phyloP scores from a whole-genome alignment of 208 protist species.

The Naegleria lovaniensis region DNA sequence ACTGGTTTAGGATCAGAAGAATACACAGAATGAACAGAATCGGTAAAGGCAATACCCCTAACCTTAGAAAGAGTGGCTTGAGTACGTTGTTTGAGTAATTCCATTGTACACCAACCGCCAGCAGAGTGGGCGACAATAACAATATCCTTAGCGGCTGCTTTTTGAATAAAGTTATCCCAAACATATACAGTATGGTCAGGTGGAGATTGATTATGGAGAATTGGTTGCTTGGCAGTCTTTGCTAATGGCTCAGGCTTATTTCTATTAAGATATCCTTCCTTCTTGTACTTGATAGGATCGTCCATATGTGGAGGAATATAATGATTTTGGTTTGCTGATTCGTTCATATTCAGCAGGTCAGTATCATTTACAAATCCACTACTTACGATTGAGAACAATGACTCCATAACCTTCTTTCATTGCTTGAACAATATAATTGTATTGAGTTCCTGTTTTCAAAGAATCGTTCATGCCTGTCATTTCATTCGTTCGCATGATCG shows the following conservation, averaged over 20 bases:
- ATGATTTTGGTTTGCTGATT: background rate
- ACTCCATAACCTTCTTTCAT: constrained; percentile 9
- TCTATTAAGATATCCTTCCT: background rate
- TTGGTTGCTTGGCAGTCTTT: background rate
- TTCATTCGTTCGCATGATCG: too few relatives aligned
- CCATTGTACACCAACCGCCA: background rate
- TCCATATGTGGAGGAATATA: background rate
- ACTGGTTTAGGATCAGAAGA: background rate
- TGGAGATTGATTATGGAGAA: background rate
- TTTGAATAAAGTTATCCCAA: background rate
- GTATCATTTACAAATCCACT: background rate
- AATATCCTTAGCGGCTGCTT: background rate
- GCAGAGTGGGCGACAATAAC: background rate
- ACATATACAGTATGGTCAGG: background rate
- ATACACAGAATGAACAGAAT: constrained; percentile 5
- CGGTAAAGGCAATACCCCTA: constrained; percentile 1
- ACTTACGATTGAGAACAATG: constrained; percentile 5
- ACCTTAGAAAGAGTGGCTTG: background rate
- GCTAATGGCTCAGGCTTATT: background rate
- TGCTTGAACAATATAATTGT: background rate
- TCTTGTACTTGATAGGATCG: background rate
- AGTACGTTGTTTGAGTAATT: background rate
- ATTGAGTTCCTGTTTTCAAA: background rate
- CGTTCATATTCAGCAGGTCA: background rate
- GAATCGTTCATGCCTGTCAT: constrained; percentile 1